phyloP scores from a whole-genome alignment of 2,329 filamentous ascomycete species.

The Bipolaris cookei region DNA sequence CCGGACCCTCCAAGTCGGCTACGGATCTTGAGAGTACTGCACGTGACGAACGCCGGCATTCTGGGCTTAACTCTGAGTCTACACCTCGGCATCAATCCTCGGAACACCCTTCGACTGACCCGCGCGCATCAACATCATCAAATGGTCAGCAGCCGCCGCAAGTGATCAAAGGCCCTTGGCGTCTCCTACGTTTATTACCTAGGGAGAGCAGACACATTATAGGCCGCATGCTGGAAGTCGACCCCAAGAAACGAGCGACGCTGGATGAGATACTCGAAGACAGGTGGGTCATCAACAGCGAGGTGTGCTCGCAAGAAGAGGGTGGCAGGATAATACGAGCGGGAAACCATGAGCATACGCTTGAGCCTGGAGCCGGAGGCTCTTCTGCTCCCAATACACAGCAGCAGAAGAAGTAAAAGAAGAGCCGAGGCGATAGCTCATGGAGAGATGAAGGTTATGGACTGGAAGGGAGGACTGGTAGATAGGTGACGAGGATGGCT shows the following conservation, averaged over 20 bases:
- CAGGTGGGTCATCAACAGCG: slow-evolving; percentile 84
- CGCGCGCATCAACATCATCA: slow-evolving; percentile 27
- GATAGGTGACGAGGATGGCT: background rate
- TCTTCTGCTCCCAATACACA: slow-evolving; percentile 41
- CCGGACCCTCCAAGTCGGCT: slow-evolving; percentile 41
- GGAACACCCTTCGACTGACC: slow-evolving; percentile 24
- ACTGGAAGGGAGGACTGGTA: background rate
- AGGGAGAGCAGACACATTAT: slow-evolving; percentile 90
- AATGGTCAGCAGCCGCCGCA: slow-evolving; percentile 56
- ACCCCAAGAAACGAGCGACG: slow-evolving; percentile 80
- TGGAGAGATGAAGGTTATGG: no score
- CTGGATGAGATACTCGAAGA: slow-evolving; percentile 88
- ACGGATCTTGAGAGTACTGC: slow-evolving; percentile 48
- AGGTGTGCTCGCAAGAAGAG: slow-evolving; percentile 81
- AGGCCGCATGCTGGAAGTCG: slow-evolving; percentile 87
- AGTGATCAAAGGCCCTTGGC: slow-evolving; percentile 90
- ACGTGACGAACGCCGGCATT: slow-evolving; percentile 33
- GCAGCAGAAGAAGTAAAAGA: slow-evolving; percentile 46
- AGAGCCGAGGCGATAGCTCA: background rate
- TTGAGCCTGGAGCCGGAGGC: slow-evolving; percentile 67
- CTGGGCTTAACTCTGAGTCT: slow-evolving; percentile 48
- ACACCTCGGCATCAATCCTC: slow-evolving; percentile 49
- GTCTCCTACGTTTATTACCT: slow-evolving; percentile 83
- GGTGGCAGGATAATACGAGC: slow-evolving; percentile 75
- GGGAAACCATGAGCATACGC: slow-evolving; percentile 79